Conservation (phyloP, 2,329 filamentous ascomycete species). For the Leptographium wingfieldii region DNA sequence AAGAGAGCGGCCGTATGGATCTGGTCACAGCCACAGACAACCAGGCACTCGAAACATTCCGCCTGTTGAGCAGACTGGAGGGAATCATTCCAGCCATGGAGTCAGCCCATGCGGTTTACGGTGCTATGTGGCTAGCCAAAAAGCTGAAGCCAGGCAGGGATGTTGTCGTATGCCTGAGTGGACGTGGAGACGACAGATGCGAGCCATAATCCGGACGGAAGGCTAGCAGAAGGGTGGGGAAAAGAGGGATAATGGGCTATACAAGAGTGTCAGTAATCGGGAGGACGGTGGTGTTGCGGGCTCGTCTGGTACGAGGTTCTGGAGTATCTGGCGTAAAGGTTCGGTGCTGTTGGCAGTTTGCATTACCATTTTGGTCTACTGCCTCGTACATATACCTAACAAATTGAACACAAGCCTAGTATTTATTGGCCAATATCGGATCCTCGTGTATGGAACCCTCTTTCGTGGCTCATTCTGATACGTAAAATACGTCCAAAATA, state of each 20-base stretch:
- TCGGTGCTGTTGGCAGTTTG: too few relatives aligned
- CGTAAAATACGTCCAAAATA: too few relatives aligned
- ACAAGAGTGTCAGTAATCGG: background rate
- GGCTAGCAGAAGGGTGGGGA: background rate
- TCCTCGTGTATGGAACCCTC: too few relatives aligned
- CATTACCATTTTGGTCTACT: too few relatives aligned
- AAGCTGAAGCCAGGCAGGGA: slow-evolving; percentile 81
- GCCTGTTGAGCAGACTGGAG: slow-evolving; percentile 75
- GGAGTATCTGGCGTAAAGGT: too few relatives aligned
- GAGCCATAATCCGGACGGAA: background rate
- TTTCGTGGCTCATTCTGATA: too few relatives aligned
- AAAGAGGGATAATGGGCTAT: background rate
- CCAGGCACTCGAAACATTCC: slow-evolving; percentile 79
- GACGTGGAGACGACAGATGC: slow-evolving; percentile 67
- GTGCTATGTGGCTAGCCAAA: slow-evolving; percentile 82
- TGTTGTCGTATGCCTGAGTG: slow-evolving; percentile 85
- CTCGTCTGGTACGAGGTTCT: background rate
- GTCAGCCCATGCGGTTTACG: slow-evolving; percentile 83
- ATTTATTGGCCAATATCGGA: too few relatives aligned
- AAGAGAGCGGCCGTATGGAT: slow-evolving; percentile 73
- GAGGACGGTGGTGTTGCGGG: too few relatives aligned
- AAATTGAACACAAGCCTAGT: too few relatives aligned
- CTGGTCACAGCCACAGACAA: slow-evolving; percentile 89
- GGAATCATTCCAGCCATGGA: slow-evolving; percentile 96
- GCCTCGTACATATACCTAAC: too few relatives aligned